Evolutionary conservation across 768 basidiomycete species (phyloP).

Genomic region (Tricholoma sp.): DNA sequence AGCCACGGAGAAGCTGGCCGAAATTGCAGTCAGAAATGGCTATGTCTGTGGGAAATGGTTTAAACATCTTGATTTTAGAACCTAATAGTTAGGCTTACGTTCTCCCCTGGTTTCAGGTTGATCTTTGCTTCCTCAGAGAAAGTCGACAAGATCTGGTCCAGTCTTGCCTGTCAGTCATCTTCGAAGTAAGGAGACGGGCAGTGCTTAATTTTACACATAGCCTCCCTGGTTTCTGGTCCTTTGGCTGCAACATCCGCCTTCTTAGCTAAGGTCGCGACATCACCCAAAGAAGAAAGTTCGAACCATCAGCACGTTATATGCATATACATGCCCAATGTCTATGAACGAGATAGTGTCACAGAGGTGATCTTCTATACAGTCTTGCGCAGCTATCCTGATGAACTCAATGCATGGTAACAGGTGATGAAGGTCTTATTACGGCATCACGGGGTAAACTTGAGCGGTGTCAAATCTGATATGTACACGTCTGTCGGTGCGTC

Average conservation of each 20-base stretch:
- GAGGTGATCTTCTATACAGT: conserved; percentile 31
- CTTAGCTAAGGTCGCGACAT: conserved; percentile 64
- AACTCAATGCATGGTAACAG: conserved; percentile 25
- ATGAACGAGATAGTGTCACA: conserved; percentile 54
- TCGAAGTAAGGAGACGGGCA: neutral
- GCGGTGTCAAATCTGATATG: conserved; percentile 67
- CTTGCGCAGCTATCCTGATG: neutral
- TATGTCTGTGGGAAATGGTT: conserved; percentile 69
- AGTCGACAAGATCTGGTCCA: conserved; percentile 60
- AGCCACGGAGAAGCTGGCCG: conserved; percentile 52
- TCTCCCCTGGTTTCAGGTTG: conserved; percentile 39
- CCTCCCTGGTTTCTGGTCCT: conserved; percentile 61
- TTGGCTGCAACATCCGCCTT: conserved; percentile 53
- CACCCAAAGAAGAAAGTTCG: conserved; percentile 38
- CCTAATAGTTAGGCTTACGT: neutral
- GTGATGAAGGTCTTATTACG: conserved; percentile 66
- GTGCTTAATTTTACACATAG: conserved; percentile 25
- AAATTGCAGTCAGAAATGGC: conserved; percentile 50
- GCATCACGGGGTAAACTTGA: conserved; percentile 59
- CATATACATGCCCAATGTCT: conserved; percentile 67
- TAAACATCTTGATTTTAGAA: neutral
- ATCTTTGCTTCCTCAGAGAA: conserved; percentile 58
- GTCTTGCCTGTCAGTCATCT: conserved; percentile 48
- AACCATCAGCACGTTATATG: conserved; percentile 65
- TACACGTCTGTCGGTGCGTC: conserved; percentile 56